Percentiles rank a stretch among this genome's conserved stretches.
Conservation (phyloP, 805 yeast genomes). For the Jamesozyma piceae region DNA sequence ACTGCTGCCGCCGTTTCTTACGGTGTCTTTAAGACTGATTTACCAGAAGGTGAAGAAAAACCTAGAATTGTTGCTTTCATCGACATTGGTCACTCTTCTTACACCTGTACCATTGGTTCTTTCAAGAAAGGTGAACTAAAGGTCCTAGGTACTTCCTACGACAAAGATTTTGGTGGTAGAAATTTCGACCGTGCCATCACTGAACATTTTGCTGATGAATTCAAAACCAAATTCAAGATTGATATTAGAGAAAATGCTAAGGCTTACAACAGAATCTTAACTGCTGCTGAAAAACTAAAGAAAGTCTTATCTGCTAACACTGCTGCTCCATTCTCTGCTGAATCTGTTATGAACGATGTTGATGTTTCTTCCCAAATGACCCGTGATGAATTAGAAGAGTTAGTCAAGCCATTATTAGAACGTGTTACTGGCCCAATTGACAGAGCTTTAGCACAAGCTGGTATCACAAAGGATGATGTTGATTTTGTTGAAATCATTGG, state of each 20-base stretch:
- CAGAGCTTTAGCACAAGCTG: constrained; percentile 73
- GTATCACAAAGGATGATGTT: constrained; percentile 58
- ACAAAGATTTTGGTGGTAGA: constrained; percentile 97
- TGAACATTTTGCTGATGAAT: constrained; percentile 88
- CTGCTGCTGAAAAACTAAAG: constrained; percentile 89
- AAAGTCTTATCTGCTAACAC: constrained; percentile 94
- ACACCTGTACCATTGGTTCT: constrained; percentile 80
- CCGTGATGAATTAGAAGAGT: constrained; percentile 89
- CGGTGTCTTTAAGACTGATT: constrained; percentile 95
- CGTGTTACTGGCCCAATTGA: constrained; percentile 72
- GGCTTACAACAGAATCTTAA: constrained; percentile 86
- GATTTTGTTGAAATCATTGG: constrained; percentile 94
- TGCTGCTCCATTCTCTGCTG: constrained; percentile 88
- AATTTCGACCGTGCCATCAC: constrained; percentile 91
- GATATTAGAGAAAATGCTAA: constrained; percentile 86
- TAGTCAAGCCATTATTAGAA: constrained; percentile 70
- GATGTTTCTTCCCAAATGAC: constrained; percentile 84
- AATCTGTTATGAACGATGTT: constrained; percentile 93
- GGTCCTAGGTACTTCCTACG: constrained; percentile 83
- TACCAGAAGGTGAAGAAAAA: constrained; percentile 75
- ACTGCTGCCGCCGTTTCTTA: constrained; percentile 99
- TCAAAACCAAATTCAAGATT: constrained; percentile 85
- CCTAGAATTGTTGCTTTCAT: constrained; percentile 85
- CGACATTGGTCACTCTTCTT: constrained; percentile 95
- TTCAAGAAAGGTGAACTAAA: constrained; percentile 95